phyloP scores from a whole-genome alignment of 2,329 filamentous ascomycete genomes.

The Aspergillus sp. region DNA sequence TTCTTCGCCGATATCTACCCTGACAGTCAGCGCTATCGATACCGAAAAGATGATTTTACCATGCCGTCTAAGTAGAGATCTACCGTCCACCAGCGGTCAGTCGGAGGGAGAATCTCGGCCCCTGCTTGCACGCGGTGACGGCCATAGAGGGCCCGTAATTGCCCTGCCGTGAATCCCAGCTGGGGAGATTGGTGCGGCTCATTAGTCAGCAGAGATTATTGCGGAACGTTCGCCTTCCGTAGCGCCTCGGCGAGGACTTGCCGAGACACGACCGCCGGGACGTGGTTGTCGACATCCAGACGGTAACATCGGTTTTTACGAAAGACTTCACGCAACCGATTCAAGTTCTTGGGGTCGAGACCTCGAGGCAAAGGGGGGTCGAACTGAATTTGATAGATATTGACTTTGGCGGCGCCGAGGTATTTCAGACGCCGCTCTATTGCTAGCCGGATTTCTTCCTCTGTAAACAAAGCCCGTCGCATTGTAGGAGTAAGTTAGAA shows the following conservation, averaged over 20 bases:
- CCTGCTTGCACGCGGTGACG: conserved; percentile 14
- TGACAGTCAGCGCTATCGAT: conserved; percentile 3
- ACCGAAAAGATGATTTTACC: too few relatives aligned
- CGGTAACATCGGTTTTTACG: conserved; percentile 11
- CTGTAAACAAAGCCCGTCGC: too few relatives aligned
- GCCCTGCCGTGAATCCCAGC: conserved; percentile 11
- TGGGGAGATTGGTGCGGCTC: conserved; percentile 7
- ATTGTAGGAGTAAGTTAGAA: too few relatives aligned
- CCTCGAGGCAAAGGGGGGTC: conserved; percentile 4
- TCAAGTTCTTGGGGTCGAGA: conserved; percentile 11
- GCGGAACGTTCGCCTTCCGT: neutral
- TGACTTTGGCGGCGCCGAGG: conserved; percentile 17
- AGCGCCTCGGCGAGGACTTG: conserved; percentile 1
- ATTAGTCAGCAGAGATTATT: neutral
- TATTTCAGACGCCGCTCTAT: conserved; percentile 16
- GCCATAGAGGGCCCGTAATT: conserved; percentile 18
- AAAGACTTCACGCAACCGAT: conserved; percentile 13
- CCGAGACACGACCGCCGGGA: conserved; percentile 11
- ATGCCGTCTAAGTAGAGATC: conserved; percentile 21
- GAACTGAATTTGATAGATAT: conserved; percentile 13
- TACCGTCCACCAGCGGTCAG: conserved; percentile 19
- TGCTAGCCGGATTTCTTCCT: conserved; percentile 8
- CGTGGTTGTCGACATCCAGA: conserved; percentile 12
- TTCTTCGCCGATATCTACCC: conserved; percentile 10
- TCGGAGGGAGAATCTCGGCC: conserved; percentile 10